These are phyloP conservation scores for Glycine tomentella DNA, from an alignment of 306 rosid species.

Conservation along the genomic window DNA sequence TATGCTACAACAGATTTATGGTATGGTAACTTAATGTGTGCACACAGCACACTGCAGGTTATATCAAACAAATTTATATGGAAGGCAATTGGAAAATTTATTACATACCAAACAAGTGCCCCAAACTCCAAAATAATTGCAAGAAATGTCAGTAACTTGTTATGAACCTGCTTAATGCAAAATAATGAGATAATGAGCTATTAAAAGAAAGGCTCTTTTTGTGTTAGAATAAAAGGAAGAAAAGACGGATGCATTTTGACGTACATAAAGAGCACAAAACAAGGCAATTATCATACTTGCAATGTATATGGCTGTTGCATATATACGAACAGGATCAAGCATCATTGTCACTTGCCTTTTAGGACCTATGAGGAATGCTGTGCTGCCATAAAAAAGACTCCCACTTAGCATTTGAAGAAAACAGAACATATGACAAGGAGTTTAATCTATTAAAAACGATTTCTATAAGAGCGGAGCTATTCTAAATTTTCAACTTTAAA, in stretches of 20 bases:
- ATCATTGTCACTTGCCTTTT: constrained; percentile 91
- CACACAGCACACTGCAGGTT: background rate
- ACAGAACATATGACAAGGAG: constrained; percentile 29
- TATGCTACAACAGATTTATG: constrained; percentile 8
- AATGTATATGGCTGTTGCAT: constrained; percentile 90
- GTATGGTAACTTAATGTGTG: constrained; percentile 12
- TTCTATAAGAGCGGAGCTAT: background rate
- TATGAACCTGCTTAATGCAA: constrained; percentile 68
- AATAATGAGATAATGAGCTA: constrained; percentile 25
- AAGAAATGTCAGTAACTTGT: constrained; percentile 84
- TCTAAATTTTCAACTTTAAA: constrained; percentile 22
- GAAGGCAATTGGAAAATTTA: constrained; percentile 30
- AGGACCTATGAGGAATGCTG: constrained; percentile 95
- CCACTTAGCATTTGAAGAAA: constrained; percentile 50
- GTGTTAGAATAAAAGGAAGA: background rate
- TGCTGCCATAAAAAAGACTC: constrained; percentile 74
- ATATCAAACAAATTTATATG: background rate
- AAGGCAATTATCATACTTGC: constrained; percentile 86
- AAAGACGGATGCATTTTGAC: constrained; percentile 48
- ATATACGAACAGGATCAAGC: constrained; percentile 98
- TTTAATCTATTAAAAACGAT: background rate
- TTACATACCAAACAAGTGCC: constrained; percentile 79
- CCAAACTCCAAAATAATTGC: constrained; percentile 90
- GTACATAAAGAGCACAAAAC: constrained; percentile 91
- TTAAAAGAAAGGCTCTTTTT: background rate